Percentiles rank a stretch among this genome's conserved stretches.
Conservation (phyloP, 768 basidiomycete species). For the Ramaria rubella region DNA sequence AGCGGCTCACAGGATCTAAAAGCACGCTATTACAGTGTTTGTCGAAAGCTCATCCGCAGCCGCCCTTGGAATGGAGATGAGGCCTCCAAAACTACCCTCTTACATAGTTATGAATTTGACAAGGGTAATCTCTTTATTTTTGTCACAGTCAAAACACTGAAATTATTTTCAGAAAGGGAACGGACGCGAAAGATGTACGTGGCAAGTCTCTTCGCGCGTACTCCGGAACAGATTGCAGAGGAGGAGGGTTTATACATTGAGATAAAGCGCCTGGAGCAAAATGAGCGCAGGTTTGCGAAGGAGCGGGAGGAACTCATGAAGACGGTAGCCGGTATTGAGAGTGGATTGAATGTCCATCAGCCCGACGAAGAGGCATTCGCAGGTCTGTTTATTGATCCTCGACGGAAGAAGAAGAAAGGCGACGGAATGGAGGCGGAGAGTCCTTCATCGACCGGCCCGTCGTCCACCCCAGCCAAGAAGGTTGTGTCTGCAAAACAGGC, state of each 20-base stretch:
- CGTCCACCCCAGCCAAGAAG: constrained; percentile 29
- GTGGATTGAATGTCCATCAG: constrained; percentile 68
- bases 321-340: constrained; percentile 79
- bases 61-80: constrained; percentile 84
- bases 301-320: constrained; percentile 85
- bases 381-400: constrained; percentile 42
- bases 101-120: constrained; percentile 78
- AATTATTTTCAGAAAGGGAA: constrained; percentile 54
- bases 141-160: constrained; percentile 1
- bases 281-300: constrained; percentile 77
- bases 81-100: constrained; percentile 53
- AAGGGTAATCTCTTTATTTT: constrained; percentile 49
- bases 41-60: constrained; percentile 78
- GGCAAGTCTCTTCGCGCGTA: constrained; percentile 78
- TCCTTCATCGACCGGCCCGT: constrained; percentile 5
- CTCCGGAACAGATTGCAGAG: constrained; percentile 83
- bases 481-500: constrained; percentile 47
- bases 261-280: constrained; percentile 92
- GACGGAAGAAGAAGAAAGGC: constrained; percentile 53
- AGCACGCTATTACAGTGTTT: constrained; percentile 88
- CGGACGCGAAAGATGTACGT: constrained; percentile 84
- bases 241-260: constrained; percentile 94
- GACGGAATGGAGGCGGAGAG: constrained; percentile 10
- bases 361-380: constrained; percentile 56
- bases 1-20: constrained; percentile 66